A percentile compares a stretch with the other conserved stretches of the same genome.
Evolutionary conservation across 2,329 filamentous ascomycete genomes (phyloP).

Genomic region (Xylaria sp.): DNA sequence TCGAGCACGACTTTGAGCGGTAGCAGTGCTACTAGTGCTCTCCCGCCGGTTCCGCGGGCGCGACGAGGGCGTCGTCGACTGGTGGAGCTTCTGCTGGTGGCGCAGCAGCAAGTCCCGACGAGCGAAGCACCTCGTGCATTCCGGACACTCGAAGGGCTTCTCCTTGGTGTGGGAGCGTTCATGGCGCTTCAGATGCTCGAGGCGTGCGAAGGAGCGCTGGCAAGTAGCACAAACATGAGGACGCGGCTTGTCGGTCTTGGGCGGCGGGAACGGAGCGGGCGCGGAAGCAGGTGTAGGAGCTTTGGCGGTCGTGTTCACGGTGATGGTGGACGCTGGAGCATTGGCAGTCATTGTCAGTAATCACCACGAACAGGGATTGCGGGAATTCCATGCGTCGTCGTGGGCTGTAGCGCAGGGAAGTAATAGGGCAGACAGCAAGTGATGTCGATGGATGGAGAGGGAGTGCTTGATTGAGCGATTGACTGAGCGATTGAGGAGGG

Average conservation of each 20-base stretch:
- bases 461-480: constrained; percentile 4
- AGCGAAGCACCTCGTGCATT: constrained; percentile 94
- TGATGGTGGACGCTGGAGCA: constrained; percentile 53
- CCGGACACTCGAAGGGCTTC: constrained; percentile 97
- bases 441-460: not conserved
- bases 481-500: constrained; percentile 32
- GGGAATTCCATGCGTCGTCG: constrained; percentile 32
- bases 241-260: constrained; percentile 96
- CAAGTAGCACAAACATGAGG: constrained; percentile 95
- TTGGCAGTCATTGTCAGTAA: constrained; percentile 41
- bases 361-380: constrained; percentile 25
- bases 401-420: constrained; percentile 7
- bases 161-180: constrained; percentile 79
- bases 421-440: constrained; percentile 12
- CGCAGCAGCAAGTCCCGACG: constrained; percentile 89
- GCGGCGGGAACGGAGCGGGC: constrained; percentile 70
- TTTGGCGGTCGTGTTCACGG: constrained; percentile 47
- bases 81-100: constrained; percentile 98
- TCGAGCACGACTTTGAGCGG: constrained; percentile 77
- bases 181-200: constrained; percentile 97
- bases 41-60: constrained; percentile 89
- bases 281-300: constrained; percentile 41
- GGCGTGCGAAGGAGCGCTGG: constrained; percentile 87
- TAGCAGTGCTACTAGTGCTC: constrained; percentile 79
- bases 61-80: constrained; percentile 87